Base-by-base conservation (phyloP, 2,329 filamentous ascomycete species). In the Colletotrichum zoysiae region DNA sequence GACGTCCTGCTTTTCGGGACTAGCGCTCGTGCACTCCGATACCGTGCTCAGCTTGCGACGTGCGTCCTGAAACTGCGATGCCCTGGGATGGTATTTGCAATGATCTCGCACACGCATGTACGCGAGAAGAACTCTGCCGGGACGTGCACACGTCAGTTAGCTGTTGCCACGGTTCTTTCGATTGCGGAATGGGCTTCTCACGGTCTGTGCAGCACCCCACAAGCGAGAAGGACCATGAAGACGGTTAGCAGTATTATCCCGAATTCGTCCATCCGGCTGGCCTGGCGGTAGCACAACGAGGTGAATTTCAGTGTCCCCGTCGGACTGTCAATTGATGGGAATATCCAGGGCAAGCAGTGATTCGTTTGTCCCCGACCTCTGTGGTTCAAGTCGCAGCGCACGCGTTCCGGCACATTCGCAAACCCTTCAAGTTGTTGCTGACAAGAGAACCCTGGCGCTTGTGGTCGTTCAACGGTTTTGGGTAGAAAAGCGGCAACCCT, bases 41-140 rank as follows among this genome's bases (percentile, higher is more conserved):
- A 80, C 79, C 20, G 76, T 75, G 58, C 73, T 78, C 23, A 80
- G 74, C 60, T 80, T 80, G 46, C 74, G 76, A 6, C 77, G 77
- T 0, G 79, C 79, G 51, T 75, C 59, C 48, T 62, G 60, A 46
- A 74, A 65, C 23, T 62, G 50, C 16, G 73, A 70, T 1, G 71
- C 53, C 20, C 59, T 44, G 12, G 73, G 73, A 51, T 74, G 65
- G 55, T 69, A 74, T 65, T 67, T 74, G 40, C 60, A 67, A 42
- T 59, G 67, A 30, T 74, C 68, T 68, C 65, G 69, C 30, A 53
- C 61, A 53, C 58, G 53, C 16, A 30, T n/a, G 48, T 64, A 71
- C 4, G 69, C 56, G 42, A 63, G 18, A 33, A 65, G 33, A 46
- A 71, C 38, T 38, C 69, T 71, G 48, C 3, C 35, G 35, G 18